Conservation (phyloP, 2,329 filamentous ascomycete species). For the Stagonosporopsis cucurbitacearum region DNA sequence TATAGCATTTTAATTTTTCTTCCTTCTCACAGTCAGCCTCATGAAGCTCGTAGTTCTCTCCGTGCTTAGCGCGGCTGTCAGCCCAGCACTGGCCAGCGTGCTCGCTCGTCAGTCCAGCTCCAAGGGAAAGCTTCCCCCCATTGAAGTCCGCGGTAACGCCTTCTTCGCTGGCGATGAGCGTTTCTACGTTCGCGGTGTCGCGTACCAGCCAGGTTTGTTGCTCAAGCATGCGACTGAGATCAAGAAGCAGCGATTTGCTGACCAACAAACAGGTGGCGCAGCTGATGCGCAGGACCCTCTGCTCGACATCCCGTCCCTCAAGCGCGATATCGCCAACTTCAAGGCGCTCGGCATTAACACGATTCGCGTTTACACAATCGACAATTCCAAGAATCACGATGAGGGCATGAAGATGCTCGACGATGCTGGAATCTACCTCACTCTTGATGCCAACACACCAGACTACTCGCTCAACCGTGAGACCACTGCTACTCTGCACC, state of each 20-base stretch:
- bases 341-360: conserved; percentile 87
- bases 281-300: conserved; percentile 69
- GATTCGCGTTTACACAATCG: conserved; percentile 88
- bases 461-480: conserved; percentile 85
- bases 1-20: conserved; percentile 38
- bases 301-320: conserved; percentile 70
- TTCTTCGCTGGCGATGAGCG: conserved; percentile 68
- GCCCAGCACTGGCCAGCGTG: conserved; percentile 34
- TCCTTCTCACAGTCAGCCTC: conserved; percentile 21
- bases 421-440: conserved; percentile 88
- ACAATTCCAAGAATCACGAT: conserved; percentile 83
- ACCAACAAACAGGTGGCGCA: conserved; percentile 48
- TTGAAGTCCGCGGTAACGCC: conserved; percentile 68
- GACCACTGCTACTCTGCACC: conserved; percentile 59
- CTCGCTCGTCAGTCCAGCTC: conserved; percentile 29
- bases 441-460: conserved; percentile 88
- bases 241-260: conserved; percentile 13
- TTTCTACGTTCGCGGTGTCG: conserved; percentile 66
- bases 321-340: conserved; percentile 81
- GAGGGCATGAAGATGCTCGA: conserved; percentile 82
- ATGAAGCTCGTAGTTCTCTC: conserved; percentile 44
- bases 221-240: conserved; percentile 49
- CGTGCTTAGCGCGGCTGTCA: conserved; percentile 34
- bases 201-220: conserved; percentile 68
- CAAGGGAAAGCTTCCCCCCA: conserved; percentile 55